Evolutionary conservation across 352 stramenopile genomes (phyloP), one percentile per base, ranked within the genome.

Genomic region (Sclerospora graminicola): DNA sequence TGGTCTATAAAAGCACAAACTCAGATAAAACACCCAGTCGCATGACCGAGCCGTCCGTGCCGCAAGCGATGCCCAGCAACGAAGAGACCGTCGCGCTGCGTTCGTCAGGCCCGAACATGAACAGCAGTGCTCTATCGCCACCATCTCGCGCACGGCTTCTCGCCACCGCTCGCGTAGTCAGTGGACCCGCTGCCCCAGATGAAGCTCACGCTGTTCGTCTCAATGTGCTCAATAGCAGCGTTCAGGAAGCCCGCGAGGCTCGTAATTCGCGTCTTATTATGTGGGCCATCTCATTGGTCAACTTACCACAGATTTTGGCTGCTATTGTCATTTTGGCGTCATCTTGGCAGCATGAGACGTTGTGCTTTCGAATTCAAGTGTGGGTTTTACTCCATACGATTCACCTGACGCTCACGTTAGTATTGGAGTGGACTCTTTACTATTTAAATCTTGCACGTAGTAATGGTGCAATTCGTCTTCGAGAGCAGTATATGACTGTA

Each of bases 211-310:
- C 75, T 19, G 80, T 91, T 42, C 75, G 80, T 8, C 60, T 88
- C 34, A 91, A 88, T 51, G 77, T 91, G 42, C 69, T 91, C 37
- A 89, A 87, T 55, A 87, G 68, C 54, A 84, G 68, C 47, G 75
- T 91, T 2, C 72, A 85, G 30, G 80, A 89, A 35, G 80, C 77
- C 2, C 77, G 75, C 11, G 75, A 91, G 9, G 80, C 77, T 29
- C 74, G 76, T 37, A 91, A 83, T 52, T 85, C 72, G 26, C 66
- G 76, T 8, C 52, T 91, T 16, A 84, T 89, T 51, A 84, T 91
- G 66, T 76, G 66, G 60, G 64, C 79, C 16, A 67, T 87, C 29
- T 84, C 77, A 47, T 39, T 88, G 45, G 69, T 88, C 15, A 88
- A 85, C 53, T 48, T 84, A 19, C 80, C 80, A 31, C 80, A 91